Conservation (phyloP, 257 asterid species). For the Petunia axillaris region DNA sequence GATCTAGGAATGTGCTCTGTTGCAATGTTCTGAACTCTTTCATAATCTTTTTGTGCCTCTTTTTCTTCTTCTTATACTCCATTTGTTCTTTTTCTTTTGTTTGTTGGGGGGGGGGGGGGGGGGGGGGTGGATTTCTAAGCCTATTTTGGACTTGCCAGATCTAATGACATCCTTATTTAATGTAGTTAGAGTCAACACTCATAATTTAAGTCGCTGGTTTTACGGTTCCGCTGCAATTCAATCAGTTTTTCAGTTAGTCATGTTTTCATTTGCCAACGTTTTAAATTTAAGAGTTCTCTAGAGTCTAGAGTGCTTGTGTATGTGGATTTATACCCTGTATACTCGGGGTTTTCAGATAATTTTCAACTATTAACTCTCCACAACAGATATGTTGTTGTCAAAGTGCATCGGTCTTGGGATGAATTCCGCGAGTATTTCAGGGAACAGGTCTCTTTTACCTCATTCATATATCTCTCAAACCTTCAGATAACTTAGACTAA, state of each 20-base stretch:
- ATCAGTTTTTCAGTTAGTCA: not conserved
- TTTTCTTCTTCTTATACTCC: not conserved
- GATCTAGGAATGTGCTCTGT: not conserved
- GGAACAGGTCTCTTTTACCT: constrained; percentile 59
- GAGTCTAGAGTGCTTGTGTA: not conserved
- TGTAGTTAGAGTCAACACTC: not conserved
- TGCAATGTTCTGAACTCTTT: constrained; percentile 4
- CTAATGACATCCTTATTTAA: not conserved
- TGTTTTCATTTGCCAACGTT: not conserved
- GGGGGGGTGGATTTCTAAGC: not conserved
- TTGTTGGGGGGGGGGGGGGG: too few species aligned
- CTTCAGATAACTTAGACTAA: not conserved
- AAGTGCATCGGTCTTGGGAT: constrained; percentile 85
- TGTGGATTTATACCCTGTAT: not conserved
- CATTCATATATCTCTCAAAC: not conserved
- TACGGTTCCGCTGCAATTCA: not conserved
- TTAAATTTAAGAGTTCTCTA: not conserved
- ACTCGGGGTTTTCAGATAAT: not conserved
- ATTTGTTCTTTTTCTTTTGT: not conserved
- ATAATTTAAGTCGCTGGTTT: not conserved
- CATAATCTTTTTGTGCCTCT: not conserved
- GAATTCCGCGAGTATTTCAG: constrained; percentile 81
- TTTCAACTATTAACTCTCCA: constrained; percentile 48
- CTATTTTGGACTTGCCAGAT: not conserved
- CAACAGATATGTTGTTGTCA: constrained; percentile 82